Percentiles rank a stretch among this genome's conserved stretches.
phyloP scores from a whole-genome alignment of 1,139 yeast species.

The Yamadazyma friedrichii region DNA sequence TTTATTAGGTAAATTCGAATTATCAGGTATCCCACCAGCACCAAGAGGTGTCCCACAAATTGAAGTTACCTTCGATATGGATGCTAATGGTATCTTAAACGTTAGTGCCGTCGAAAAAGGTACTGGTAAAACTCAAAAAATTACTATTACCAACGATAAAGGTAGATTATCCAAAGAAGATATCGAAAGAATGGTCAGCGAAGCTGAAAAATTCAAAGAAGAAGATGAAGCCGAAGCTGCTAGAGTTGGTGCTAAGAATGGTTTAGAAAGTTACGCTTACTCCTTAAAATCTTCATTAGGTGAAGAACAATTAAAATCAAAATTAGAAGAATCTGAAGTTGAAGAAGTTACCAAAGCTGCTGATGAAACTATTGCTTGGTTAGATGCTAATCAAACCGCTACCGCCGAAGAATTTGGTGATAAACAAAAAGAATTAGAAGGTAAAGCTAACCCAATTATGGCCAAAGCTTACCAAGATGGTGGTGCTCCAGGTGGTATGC shows the following conservation, averaged over 20 bases:
- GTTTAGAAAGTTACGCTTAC: constrained; percentile 89
- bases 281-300: constrained; percentile 79
- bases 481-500: constrained; percentile 53
- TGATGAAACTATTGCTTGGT: constrained; percentile 83
- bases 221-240: constrained; percentile 49
- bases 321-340: constrained; percentile 78
- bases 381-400: constrained; percentile 85
- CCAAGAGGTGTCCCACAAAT: constrained; percentile 99
- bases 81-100: constrained; percentile 98
- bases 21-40: constrained; percentile 98
- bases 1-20: constrained; percentile 98
- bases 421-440: constrained; percentile 92
- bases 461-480: constrained; percentile 84
- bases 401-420: constrained; percentile 83
- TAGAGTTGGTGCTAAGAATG: constrained; percentile 69
- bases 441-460: constrained; percentile 91
- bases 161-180: constrained; percentile 54
- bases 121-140: constrained; percentile 68
- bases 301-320: constrained; percentile 80
- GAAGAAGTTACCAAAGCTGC: constrained; percentile 79
- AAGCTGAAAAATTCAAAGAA: constrained; percentile 51
- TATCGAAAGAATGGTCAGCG: constrained; percentile 50
- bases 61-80: constrained; percentile 99
- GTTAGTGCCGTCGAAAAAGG: constrained; percentile 95
- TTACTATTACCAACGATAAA: constrained; percentile 51